Evolutionary conservation across 1,284 basidiomycete genomes (phyloP).

Genomic region (Cutaneotrichosporon sp.): DNA sequence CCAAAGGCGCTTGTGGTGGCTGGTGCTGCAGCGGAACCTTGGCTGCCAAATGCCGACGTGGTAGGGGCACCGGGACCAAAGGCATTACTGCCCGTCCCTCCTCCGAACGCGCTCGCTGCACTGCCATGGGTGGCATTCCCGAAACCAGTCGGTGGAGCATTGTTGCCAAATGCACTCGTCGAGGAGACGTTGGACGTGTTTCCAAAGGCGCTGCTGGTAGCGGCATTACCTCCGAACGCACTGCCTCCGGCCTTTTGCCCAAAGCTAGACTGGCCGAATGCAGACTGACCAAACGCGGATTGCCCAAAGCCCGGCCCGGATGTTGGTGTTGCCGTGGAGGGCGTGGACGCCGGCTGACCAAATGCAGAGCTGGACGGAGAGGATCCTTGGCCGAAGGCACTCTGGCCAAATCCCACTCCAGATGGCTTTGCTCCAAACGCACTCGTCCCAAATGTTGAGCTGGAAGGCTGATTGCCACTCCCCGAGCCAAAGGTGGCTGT

Average conservation of each 20-base stretch:
- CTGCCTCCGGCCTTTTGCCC: conserved; percentile 18
- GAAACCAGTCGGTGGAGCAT: too few species aligned
- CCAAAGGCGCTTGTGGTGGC: not conserved
- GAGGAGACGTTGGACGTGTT: not conserved
- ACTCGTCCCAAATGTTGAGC: conserved; percentile 8
- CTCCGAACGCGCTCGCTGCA: not conserved
- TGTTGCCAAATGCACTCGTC: not conserved
- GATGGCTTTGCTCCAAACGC: conserved; percentile 7
- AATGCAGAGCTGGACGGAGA: conserved; percentile 9
- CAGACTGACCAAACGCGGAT: conserved; percentile 10
- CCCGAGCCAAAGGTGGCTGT: not conserved
- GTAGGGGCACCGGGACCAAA: not conserved
- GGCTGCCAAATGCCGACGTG: not conserved
- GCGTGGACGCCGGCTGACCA: conserved; percentile 9
- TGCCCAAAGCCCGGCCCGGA: not conserved
- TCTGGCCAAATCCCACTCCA: conserved; percentile 18
- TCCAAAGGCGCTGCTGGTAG: not conserved
- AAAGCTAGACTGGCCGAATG: conserved; percentile 34
- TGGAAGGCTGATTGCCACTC: not conserved
- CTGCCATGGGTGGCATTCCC: not conserved
- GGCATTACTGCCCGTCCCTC: not conserved
- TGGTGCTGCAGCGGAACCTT: not conserved
- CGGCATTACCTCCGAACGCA: not conserved
- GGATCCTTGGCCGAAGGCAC: conserved; percentile 9
- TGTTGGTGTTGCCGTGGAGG: not conserved